Percentiles rank a stretch among this genome's conserved stretches.
Evolutionary conservation across 2,329 filamentous ascomycete species (phyloP).

Genomic region (Alternaria brassicicola): DNA sequence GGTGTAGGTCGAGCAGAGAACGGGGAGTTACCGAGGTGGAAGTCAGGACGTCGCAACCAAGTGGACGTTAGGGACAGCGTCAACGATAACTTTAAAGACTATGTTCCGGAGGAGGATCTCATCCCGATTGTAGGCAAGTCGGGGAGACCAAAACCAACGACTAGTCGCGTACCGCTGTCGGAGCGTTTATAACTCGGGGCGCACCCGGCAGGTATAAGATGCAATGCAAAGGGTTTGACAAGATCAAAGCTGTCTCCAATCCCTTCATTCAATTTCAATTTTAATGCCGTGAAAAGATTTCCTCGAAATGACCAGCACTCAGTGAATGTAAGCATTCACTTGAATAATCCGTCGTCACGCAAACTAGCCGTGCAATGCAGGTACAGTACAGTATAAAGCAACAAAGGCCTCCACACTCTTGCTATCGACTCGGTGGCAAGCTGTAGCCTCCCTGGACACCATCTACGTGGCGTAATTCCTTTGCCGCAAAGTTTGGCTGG

Average conservation of each 20-base stretch:
- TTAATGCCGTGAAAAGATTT: no score
- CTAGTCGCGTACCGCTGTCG: slow-evolving; percentile 1
- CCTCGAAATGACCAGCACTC: no score
- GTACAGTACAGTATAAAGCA: no score
- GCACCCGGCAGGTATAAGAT: not conserved
- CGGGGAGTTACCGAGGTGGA: slow-evolving; percentile 44
- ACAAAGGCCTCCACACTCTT: no score
- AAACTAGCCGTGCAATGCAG: no score
- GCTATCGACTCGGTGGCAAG: no score
- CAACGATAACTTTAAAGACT: slow-evolving; percentile 15
- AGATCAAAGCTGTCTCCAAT: not conserved
- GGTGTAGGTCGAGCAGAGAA: slow-evolving; percentile 46
- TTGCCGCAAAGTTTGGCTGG: no score
- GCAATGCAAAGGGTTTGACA: not conserved
- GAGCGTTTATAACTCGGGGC: not conserved
- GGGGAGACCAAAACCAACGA: not conserved
- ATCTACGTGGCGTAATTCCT: no score
- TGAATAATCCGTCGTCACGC: no score
- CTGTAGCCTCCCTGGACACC: no score
- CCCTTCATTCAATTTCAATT: no score
- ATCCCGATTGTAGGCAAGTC: slow-evolving; percentile 39
- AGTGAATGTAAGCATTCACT: no score
- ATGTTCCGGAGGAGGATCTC: slow-evolving; percentile 30
- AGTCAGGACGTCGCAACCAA: slow-evolving; percentile 35
- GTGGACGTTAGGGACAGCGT: slow-evolving; percentile 39